Evolutionary conservation across 345 rosid species (phyloP), one percentile per base, ranked within the genome.

Genomic region (Hirschfeldia incana): DNA sequence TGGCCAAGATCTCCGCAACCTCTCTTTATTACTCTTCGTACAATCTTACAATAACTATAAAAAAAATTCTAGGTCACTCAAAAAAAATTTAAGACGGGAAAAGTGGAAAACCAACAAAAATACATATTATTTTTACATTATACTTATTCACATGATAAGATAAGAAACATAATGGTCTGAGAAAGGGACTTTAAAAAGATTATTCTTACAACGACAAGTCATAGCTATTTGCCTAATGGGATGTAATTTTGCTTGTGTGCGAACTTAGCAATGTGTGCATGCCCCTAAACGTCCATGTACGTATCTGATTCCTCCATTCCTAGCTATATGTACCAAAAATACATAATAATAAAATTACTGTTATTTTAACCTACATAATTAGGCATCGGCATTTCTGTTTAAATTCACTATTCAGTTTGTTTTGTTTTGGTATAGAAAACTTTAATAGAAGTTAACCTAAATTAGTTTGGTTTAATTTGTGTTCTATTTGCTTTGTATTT

Each of bases 181-280:
- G 71, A 80, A 80, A 79, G 79, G 66, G 61, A 0, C 75, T 80
- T 80, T 80, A 69, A 80, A 74, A 80, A 74, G 79, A 69, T 80
- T 69, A 80, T 80, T 80, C 83, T 74, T 74, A 80, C 79, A 80
- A 66, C 39, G 83, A 80, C 83, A 80, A 74, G 26, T 74, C 83
- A 11, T 51, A 74, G 75, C 66, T 79, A 60, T 73, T 73, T 36
- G 70, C 78, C 70, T 73, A 49, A 27, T 62, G 67, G 82, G 55
- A 73, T 78, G 74, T 73, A 73, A 46, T 59, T 73, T 78, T 46
- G 27, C 55, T 73, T 64, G 15, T 77, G 73, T 49, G 66, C 57
- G 12, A 78, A 69, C 82, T 79, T 79, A 62, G 65, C 16, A 68
- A 67, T 60, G 28, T 64, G 74, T 80, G 68, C 68, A 75, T 75